Base-by-base conservation (phyloP, 1,284 basidiomycete species). In the Dichomitus squalens region DNA sequence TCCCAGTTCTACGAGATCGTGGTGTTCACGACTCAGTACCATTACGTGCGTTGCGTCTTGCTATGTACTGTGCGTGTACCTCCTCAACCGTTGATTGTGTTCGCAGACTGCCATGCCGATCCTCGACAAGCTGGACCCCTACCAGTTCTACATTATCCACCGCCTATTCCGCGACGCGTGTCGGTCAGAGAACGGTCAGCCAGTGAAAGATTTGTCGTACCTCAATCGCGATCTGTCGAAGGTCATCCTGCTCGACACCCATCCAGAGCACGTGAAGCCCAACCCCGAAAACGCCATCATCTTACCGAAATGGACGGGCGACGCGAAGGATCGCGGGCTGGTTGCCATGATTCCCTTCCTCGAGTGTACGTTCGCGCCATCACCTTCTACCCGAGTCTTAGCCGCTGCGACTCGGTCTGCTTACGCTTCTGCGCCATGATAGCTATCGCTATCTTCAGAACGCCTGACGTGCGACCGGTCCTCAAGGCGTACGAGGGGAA, bases 1-100 rank as follows among this genome's bases (percentile, higher is more conserved):
- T 95, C 94, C 0, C 96, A 98, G 70, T 98, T 98, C 76, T 99
- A 95, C 74, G 96, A 99, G 78, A 88, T 99, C 60, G 96, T 99
- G 21, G 80, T 99, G 54, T 99, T 98, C 79, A 98, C 96, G 12
- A 84, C 88, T 8, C 95, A 98, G 76, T 87, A 93, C 52, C 81
- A 85, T 66, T 98, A 96, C 73, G 95, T 95, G 66, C 57, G 92
- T 81, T 27, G 38, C 4, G 20, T 38, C 34, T 34, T 31, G 40
- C n/a, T 31, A 23, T 33, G 23, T 49, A 8, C 23, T 23, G n/a
- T 57, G 18, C n/a, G n/a, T n/a, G n/a, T n/a, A n/a, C n/a, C n/a
- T n/a, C n/a, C 53, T 54, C 11, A 49, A 34, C 41, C 35, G 55
- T 34, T 55, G 44, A 46, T 31, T 55, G 20, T 14, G 53, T 7